Base-by-base conservation (phyloP, 1,284 basidiomycete genomes). In the Cryptococcus maquisensis region DNA sequence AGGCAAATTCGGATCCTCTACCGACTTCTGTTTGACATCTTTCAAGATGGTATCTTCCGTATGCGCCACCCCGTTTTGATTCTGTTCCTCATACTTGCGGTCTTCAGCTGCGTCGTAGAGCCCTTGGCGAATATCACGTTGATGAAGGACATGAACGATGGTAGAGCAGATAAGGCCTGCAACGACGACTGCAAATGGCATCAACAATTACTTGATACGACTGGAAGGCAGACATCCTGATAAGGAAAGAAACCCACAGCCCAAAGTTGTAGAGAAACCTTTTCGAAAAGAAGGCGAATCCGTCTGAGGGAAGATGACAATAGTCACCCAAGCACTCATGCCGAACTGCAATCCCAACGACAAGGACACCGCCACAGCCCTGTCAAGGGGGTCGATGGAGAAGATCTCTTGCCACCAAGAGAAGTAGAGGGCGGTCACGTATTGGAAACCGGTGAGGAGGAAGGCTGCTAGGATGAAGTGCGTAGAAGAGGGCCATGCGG, bases 341-440 rank as follows among this genome's bases (percentile, higher is more conserved):
- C 41, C 54, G 49, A 47, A 56, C 32, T 51, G 49, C n/a, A 32
- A 8, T 28, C 18, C 21, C n/a, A 23, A 3, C n/a, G 20, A 24
- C 21, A 24, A 35, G 15, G 13, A 45, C 10, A 20, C 23, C 40
- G 44, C 32, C 51, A 24, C 37, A 41, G 43, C 51, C 7, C 54
- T 28, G 26, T 56, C 54, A 12, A 56, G 49, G 5, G 54, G 54
- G 40, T 56, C 54, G 15, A 36, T 37, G 12, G 48, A 36, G 37
- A 49, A 56, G 43, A 56, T 56, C 26, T 56, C 54, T 3, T 18
- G 20, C 43, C 42, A 56, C 54, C 54, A 56, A 13, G 54, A 51
- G 35, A 47, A 56, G 38, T 47, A 47, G 16, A 56, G 28, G 1
- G 54, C 54, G 7, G 54, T 56, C 43, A 56, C 42, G 44, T 47